These are phyloP conservation scores for Phytophthora fragariaefolia DNA, from an alignment of 352 stramenopile genomes.

Conservation along the genomic window DNA sequence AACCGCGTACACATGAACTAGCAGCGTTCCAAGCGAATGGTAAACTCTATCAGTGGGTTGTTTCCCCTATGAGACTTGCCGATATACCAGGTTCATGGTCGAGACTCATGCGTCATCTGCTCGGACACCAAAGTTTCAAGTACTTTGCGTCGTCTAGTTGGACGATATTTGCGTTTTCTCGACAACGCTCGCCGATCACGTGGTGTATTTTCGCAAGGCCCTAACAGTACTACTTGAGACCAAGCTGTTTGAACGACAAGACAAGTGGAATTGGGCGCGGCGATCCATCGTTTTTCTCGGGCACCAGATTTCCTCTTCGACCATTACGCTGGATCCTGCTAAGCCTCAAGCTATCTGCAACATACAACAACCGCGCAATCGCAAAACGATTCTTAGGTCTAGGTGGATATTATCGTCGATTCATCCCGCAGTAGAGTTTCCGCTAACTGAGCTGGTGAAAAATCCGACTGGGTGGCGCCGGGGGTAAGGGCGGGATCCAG, in stretches of 20 bases:
- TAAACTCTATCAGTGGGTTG: conserved; percentile 46
- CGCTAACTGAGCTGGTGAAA: not conserved
- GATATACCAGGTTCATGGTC: not conserved
- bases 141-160: not conserved
- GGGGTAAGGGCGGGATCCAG: not conserved
- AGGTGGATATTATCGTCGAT: not conserved
- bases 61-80: conserved; percentile 32
- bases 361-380: not conserved
- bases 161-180: not conserved
- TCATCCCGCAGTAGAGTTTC: not conserved
- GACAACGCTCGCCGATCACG: no score
- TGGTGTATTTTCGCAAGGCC: not conserved
- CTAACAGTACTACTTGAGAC: not conserved
- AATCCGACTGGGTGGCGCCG: not conserved
- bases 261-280: not conserved
- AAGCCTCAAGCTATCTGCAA: not conserved
- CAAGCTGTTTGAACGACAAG: not conserved
- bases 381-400: not conserved
- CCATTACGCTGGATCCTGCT: no score
- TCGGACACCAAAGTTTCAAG: not conserved
- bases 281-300: not conserved
- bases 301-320: not conserved
- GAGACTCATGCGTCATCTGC: not conserved
- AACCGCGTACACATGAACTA: conserved; percentile 10
- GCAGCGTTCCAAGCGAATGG: conserved; percentile 35